Evolutionary conservation across 2,329 filamentous ascomycete genomes (phyloP).

Genomic region (Hymenoscyphus repandus): DNA sequence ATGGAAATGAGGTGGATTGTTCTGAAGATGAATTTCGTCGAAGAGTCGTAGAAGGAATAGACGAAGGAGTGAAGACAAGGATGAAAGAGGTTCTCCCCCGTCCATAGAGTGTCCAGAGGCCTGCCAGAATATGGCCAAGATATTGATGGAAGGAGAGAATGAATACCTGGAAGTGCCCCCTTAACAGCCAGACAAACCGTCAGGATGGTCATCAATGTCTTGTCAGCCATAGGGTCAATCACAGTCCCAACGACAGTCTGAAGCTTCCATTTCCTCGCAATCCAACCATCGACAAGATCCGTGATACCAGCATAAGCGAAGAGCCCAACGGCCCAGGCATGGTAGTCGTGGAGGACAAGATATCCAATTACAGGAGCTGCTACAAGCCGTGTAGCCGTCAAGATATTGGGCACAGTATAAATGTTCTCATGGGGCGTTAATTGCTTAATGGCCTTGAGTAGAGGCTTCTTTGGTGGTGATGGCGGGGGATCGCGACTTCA

Average conservation of each 20-base stretch:
- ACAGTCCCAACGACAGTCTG: constrained; percentile 93
- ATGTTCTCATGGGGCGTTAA: constrained; percentile 72
- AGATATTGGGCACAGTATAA: constrained; percentile 90
- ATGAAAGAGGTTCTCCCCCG: neutral
- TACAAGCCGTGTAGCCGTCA: constrained; percentile 80
- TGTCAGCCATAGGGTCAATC: constrained; percentile 96
- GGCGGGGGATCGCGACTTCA: neutral
- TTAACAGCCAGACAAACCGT: constrained; percentile 82
- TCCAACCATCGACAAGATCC: constrained; percentile 89
- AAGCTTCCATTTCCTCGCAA: constrained; percentile 79
- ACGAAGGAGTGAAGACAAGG: neutral
- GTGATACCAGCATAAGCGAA: constrained; percentile 90
- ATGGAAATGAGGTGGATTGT: neutral
- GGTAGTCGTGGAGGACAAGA: constrained; percentile 76
- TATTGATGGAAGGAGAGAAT: neutral
- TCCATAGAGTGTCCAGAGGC: neutral
- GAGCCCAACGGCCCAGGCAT: constrained; percentile 73
- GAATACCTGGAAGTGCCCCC: constrained; percentile 68
- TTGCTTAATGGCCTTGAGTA: constrained; percentile 26
- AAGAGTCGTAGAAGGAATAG: neutral
- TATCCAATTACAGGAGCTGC: constrained; percentile 85
- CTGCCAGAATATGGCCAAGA: neutral
- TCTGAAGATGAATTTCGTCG: neutral
- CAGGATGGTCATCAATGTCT: constrained; percentile 88
- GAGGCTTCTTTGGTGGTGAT: constrained; percentile 7